These are phyloP conservation scores for Blyttiomyces sp. DNA, from an alignment of 371 early-diverging fungal species.

Conservation along the genomic window DNA sequence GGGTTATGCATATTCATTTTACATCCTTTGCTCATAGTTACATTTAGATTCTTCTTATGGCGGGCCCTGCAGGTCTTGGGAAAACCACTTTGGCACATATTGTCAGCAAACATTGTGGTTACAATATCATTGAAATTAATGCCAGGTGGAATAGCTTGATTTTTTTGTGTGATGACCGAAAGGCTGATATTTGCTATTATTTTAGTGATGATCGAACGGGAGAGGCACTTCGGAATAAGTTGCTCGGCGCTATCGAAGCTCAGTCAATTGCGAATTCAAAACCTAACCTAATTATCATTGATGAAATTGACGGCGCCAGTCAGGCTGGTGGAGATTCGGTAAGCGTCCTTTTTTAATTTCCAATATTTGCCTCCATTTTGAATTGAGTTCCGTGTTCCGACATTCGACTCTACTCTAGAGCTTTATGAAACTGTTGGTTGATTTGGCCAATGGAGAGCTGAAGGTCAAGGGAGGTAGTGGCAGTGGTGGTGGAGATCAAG, in stretches of 20 bases:
- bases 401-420: conserved; percentile 43
- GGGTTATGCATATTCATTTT: not conserved
- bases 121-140: conserved; percentile 94
- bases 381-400: not conserved
- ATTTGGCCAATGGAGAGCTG: conserved; percentile 40
- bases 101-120: conserved; percentile 87
- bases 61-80: conserved; percentile 97
- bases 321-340: conserved; percentile 57
- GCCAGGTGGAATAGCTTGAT: conserved; percentile 69
- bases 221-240: conserved; percentile 63
- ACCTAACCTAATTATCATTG: conserved; percentile 88
- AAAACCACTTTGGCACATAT: conserved; percentile 98
- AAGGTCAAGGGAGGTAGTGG: conserved; percentile 7
- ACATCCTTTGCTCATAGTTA: not conserved
- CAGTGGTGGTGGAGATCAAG: not conserved
- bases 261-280: conserved; percentile 62
- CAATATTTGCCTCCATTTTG: not conserved
- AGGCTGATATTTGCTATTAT: not conserved
- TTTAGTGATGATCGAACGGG: conserved; percentile 92
- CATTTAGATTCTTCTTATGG: conserved; percentile 77
- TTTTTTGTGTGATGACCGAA: not conserved
- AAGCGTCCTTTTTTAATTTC: not conserved
- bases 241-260: conserved; percentile 73
- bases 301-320: conserved; percentile 96
- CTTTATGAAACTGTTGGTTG: conserved; percentile 75